Percentiles rank a stretch among this genome's conserved stretches.
Evolutionary conservation across 169 alveolate species (phyloP).

Genomic region (Plasmodium yoelii): DNA sequence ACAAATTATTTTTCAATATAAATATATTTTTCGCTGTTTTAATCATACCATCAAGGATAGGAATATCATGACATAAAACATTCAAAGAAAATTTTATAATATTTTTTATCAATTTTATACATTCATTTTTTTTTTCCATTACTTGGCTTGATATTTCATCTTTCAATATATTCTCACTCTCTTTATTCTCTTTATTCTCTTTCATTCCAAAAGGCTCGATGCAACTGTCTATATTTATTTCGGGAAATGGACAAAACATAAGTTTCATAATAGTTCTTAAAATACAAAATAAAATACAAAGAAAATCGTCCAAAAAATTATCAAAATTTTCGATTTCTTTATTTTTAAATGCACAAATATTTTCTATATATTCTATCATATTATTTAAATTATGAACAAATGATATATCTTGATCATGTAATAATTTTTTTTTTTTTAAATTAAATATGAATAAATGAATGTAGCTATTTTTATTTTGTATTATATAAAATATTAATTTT

Average conservation of each 20-base stretch:
- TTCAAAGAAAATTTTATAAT: conserved; percentile 9
- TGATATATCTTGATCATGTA: conserved; percentile 1
- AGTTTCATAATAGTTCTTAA: conserved; percentile 23
- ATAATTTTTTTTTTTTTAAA: neutral
- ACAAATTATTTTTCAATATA: too few species aligned
- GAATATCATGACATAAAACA: conserved; percentile 8
- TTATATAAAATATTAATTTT: conserved; percentile 33
- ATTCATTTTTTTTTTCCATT: neutral
- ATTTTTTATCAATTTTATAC: neutral
- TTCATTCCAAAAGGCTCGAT: neutral
- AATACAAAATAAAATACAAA: conserved; percentile 41
- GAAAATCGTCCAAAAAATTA: conserved; percentile 8
- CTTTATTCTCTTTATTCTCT: neutral
- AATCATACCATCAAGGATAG: conserved; percentile 12
- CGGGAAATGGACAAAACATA: neutral
- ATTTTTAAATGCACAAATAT: neutral
- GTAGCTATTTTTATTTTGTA: conserved; percentile 4
- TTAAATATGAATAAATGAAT: neutral
- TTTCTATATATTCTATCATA: conserved; percentile 10
- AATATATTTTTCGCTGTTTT: neutral
- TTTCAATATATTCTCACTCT: neutral
- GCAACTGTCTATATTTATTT: neutral
- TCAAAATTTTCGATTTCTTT: conserved; percentile 4
- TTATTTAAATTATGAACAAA: conserved; percentile 24
- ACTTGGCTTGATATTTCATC: neutral